Conservation (phyloP, 352 stramenopile species). For the Phytophthora litchii region DNA sequence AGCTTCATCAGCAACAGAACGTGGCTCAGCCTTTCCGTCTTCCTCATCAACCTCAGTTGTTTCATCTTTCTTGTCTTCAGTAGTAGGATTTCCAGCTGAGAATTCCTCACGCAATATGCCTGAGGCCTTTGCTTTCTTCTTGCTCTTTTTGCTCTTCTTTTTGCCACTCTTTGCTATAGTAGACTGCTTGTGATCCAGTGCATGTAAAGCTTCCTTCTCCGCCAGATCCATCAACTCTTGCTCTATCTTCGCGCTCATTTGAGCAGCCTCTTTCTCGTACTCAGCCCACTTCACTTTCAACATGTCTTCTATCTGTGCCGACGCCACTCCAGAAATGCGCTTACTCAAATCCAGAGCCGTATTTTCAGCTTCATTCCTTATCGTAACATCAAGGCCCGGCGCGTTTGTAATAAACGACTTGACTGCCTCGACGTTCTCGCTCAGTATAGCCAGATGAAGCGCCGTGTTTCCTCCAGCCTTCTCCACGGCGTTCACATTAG, state of each 20-base stretch:
- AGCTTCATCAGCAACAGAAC: too few species aligned
- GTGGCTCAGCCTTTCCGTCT: too few species aligned
- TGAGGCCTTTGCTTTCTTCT: constrained; percentile 32
- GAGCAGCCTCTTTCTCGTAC: constrained; percentile 25
- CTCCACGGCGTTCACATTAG: constrained; percentile 55
- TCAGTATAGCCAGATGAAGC: constrained; percentile 78
- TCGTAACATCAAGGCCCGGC: constrained; percentile 26
- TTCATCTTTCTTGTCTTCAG: too few species aligned
- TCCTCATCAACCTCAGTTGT: too few species aligned
- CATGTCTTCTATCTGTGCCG: constrained; percentile 35
- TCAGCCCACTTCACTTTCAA: constrained; percentile 28
- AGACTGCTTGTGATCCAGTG: constrained; percentile 6
- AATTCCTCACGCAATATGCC: too few species aligned
- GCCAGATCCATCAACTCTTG: constrained; percentile 34
- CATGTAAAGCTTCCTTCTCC: constrained; percentile 17
- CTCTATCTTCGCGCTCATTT: constrained; percentile 30
- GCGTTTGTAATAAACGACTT: constrained; percentile 38
- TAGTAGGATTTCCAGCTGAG: too few species aligned
- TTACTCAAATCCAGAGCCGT: constrained; percentile 46
- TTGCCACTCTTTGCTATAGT: constrained; percentile 30
- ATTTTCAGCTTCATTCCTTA: constrained; percentile 40
- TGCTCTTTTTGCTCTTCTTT: constrained; percentile 52
- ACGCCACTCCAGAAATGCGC: constrained; percentile 28
- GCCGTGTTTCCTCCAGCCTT: constrained; percentile 58
- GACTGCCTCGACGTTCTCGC: constrained; percentile 54